Evolutionary conservation across 768 basidiomycete genomes (phyloP).

Genomic region (Trametes cingulata): DNA sequence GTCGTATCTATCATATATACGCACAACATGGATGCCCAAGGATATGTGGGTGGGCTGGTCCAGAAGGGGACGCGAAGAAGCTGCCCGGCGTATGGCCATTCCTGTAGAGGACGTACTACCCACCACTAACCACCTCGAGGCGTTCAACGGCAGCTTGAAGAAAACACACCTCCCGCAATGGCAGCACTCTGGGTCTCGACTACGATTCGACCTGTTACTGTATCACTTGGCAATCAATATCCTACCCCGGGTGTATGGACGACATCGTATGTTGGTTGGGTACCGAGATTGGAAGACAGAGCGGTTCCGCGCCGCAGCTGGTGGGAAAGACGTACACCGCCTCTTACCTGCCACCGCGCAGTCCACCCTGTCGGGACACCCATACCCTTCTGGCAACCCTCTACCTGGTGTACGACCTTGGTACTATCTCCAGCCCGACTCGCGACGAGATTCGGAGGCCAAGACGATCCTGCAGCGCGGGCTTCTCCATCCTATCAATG

Average conservation of each 20-base stretch:
- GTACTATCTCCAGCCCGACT: background rate
- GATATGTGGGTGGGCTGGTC: conserved; percentile 39
- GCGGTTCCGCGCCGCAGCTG: background rate
- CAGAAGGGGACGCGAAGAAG: conserved; percentile 25
- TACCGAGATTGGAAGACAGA: background rate
- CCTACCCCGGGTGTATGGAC: conserved; percentile 27
- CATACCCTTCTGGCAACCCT: too few species aligned
- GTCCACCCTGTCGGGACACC: too few species aligned
- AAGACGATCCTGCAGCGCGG: background rate
- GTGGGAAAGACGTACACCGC: background rate
- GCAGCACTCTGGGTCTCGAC: conserved; percentile 31
- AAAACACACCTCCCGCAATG: conserved; percentile 30
- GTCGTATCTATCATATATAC: conserved; percentile 31
- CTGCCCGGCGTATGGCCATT: conserved; percentile 26
- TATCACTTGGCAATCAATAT: conserved; percentile 20
- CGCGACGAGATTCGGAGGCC: background rate
- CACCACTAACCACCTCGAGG: conserved; percentile 44
- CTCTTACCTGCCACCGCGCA: too few species aligned
- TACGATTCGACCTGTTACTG: conserved; percentile 35
- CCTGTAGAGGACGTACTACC: conserved; percentile 34
- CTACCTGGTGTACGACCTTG: too few species aligned
- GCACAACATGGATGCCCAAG: conserved; percentile 28
- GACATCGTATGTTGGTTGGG: background rate
- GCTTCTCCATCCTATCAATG: background rate
- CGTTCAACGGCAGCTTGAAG: conserved; percentile 41